phyloP scores from a whole-genome alignment of 345 rosid species.

The Turnera subulata region DNA sequence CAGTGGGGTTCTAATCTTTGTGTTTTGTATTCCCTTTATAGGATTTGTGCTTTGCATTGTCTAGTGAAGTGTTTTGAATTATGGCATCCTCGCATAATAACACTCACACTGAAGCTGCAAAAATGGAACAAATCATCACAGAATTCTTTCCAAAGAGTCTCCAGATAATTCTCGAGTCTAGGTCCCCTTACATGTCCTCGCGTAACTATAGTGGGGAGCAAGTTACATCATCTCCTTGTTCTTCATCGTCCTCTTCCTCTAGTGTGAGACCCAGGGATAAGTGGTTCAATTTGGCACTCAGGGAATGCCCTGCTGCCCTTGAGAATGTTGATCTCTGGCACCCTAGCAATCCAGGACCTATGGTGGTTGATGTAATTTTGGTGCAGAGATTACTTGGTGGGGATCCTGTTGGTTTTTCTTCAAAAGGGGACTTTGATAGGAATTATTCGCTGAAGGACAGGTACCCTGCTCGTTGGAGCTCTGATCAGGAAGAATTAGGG shows the following conservation, averaged over 20 bases:
- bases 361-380: slow-evolving; percentile 87
- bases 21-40: slow-evolving; percentile 1
- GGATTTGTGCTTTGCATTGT: slow-evolving; percentile 16
- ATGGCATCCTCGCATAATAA: slow-evolving; percentile 57
- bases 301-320: slow-evolving; percentile 78
- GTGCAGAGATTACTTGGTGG: slow-evolving; percentile 50
- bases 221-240: slow-evolving; percentile 62
- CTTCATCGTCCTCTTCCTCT: slow-evolving; percentile 67
- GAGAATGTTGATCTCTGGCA: slow-evolving; percentile 81
- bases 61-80: not conserved
- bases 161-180: slow-evolving; percentile 82
- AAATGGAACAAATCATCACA: slow-evolving; percentile 78
- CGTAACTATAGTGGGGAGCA: slow-evolving; percentile 84
- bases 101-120: slow-evolving; percentile 59
- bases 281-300: slow-evolving; percentile 91
- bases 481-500: slow-evolving; percentile 58
- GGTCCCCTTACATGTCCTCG: slow-evolving; percentile 79
- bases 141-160: slow-evolving; percentile 90
- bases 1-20: slow-evolving; percentile 23
- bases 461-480: slow-evolving; percentile 42
- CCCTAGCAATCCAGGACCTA: slow-evolving; percentile 60
- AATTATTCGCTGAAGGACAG: slow-evolving; percentile 47
- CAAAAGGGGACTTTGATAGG: slow-evolving; percentile 42
- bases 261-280: slow-evolving; percentile 82
- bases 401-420: slow-evolving; percentile 43